These are phyloP conservation scores for Cryptococcus jaspeensis DNA, from an alignment of 1,284 basidiomycete species.

Conservation along the genomic window DNA sequence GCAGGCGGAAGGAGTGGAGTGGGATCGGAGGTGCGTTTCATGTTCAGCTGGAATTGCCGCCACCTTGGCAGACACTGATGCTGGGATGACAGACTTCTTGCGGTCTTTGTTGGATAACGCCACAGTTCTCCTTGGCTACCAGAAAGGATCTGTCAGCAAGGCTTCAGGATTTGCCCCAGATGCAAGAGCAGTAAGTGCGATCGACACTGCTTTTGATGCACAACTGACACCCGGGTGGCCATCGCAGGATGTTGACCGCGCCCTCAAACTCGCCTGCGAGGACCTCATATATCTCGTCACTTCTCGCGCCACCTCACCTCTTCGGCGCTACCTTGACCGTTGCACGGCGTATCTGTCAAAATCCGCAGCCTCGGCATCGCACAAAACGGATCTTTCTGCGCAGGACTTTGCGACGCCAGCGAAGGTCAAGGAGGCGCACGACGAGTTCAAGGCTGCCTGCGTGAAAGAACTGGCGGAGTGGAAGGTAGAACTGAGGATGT, in stretches of 20 bases:
- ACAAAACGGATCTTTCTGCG: conserved; percentile 52
- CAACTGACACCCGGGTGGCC: not conserved
- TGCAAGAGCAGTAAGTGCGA: conserved; percentile 58
- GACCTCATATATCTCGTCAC: conserved; percentile 69
- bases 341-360: conserved; percentile 50
- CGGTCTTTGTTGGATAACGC: conserved; percentile 70
- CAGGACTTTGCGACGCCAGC: conserved; percentile 55
- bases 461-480: conserved; percentile 59
- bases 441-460: conserved; percentile 57
- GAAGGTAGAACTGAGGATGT: conserved; percentile 63
- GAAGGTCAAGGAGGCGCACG: conserved; percentile 56
- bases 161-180: conserved; percentile 39
- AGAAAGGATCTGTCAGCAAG: conserved; percentile 18
- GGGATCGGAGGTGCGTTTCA: conserved; percentile 50
- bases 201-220: not conserved
- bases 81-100: conserved; percentile 62
- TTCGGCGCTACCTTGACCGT: conserved; percentile 63
- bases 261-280: conserved; percentile 77
- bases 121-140: conserved; percentile 60
- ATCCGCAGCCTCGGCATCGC: conserved; percentile 22
- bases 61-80: not conserved
- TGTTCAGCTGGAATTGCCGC: not conserved
- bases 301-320: conserved; percentile 55
- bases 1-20: conserved; percentile 49
- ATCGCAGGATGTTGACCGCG: conserved; percentile 74